Evolutionary conservation across 2,329 filamentous ascomycete genomes (phyloP).

Genomic region (Ascochyta pisi): DNA sequence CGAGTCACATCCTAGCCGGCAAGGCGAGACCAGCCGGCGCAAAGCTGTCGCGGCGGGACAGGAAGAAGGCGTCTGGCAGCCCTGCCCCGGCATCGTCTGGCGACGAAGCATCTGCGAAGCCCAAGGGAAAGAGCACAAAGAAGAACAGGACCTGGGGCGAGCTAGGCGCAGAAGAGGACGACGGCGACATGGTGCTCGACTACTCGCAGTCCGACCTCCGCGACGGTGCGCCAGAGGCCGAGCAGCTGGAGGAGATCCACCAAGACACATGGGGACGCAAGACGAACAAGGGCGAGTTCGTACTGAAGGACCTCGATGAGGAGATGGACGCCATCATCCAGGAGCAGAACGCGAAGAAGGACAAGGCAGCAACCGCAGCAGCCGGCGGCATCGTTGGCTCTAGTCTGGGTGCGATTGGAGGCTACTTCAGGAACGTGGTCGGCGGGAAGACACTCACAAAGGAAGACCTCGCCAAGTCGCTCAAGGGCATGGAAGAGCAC

Average conservation of each 20-base stretch:
- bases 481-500: conserved; percentile 96
- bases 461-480: conserved; percentile 86
- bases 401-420: conserved; percentile 81
- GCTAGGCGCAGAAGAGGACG: conserved; percentile 86
- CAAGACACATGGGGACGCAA: conserved; percentile 83
- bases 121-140: conserved; percentile 72
- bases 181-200: conserved; percentile 79
- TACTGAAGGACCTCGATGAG: conserved; percentile 90
- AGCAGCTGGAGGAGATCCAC: conserved; percentile 75
- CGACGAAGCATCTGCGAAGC: conserved; percentile 71
- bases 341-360: conserved; percentile 69
- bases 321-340: conserved; percentile 91
- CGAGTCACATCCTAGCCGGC: conserved; percentile 71
- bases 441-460: conserved; percentile 92
- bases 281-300: conserved; percentile 88
- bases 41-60: conserved; percentile 81
- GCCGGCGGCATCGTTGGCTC: conserved; percentile 73
- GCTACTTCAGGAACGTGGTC: conserved; percentile 91
- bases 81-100: conserved; percentile 77
- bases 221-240: conserved; percentile 58
- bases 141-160: conserved; percentile 92
- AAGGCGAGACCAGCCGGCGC: conserved; percentile 73
- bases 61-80: conserved; percentile 66
- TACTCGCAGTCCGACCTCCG: conserved; percentile 74
- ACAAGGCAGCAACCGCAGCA: conserved; percentile 32